Conservation (phyloP, 2,329 filamentous ascomycete species). For the Trichothecium roseum region DNA sequence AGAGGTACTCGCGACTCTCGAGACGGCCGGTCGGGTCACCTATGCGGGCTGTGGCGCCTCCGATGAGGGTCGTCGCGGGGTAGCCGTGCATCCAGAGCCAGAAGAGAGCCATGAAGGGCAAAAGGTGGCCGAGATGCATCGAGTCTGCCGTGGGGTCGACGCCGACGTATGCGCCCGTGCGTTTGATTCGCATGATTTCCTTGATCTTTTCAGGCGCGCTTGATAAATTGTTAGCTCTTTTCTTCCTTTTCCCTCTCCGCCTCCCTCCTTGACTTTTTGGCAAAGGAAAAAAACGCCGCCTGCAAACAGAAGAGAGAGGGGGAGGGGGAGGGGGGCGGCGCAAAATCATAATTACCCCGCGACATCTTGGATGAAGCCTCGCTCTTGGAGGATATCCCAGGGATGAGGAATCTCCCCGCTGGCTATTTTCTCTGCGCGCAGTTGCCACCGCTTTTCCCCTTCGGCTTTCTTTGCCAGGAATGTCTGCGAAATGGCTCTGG, state of each 20-base stretch:
- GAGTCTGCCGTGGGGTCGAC: conserved; percentile 75
- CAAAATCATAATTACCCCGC: no score
- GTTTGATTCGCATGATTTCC: conserved; percentile 51
- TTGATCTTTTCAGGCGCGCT: conserved; percentile 44
- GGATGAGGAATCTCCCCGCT: conserved; percentile 41
- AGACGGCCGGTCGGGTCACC: conserved; percentile 69
- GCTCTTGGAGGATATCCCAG: conserved; percentile 57
- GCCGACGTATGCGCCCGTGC: conserved; percentile 68
- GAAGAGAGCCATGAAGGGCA: conserved; percentile 75
- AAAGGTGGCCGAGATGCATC: conserved; percentile 68
- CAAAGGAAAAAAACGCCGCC: no score
- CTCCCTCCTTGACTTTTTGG: no score
- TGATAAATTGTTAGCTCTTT: conserved; percentile 1
- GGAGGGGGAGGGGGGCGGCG: no score
- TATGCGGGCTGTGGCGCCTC: conserved; percentile 66
- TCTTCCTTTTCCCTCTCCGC: no score
- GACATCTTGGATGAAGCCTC: conserved; percentile 64
- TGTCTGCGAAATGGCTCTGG: conserved; percentile 26
- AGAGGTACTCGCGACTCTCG: conserved; percentile 45
- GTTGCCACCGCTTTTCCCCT: conserved; percentile 36
- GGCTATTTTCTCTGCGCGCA: conserved; percentile 34
- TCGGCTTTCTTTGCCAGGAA: conserved; percentile 31
- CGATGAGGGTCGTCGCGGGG: conserved; percentile 55
- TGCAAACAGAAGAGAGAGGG: no score
- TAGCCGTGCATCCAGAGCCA: conserved; percentile 76